phyloP scores from a whole-genome alignment of 352 stramenopile genomes.

The Achlya hypogyna region DNA sequence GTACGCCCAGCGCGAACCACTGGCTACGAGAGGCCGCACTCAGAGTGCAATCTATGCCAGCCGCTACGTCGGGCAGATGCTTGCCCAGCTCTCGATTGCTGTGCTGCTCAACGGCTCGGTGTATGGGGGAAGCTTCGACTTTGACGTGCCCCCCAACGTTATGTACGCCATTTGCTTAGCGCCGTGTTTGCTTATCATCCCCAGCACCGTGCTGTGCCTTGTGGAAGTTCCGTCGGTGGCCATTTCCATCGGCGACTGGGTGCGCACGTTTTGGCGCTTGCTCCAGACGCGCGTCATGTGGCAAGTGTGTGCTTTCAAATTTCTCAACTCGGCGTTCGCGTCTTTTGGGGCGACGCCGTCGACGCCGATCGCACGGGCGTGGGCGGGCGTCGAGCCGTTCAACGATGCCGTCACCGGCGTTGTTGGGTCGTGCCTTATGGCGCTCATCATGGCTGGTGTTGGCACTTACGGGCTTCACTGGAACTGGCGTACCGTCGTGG shows the following conservation, averaged over 20 bases:
- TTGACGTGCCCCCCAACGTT: conserved; percentile 36
- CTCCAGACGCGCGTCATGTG: conserved; percentile 58
- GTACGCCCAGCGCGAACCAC: conserved; percentile 32
- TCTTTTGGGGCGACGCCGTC: conserved; percentile 28
- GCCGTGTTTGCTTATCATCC: conserved; percentile 28
- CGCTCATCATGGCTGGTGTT: conserved; percentile 18
- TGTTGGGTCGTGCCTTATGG: conserved; percentile 53
- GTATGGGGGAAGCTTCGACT: conserved; percentile 43
- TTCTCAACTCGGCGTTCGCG: conserved; percentile 45
- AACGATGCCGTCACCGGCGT: conserved; percentile 34
- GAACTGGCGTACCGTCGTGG: conserved; percentile 24
- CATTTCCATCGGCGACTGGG: conserved; percentile 14
- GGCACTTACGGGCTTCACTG: conserved; percentile 14
- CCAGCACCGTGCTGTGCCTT: conserved; percentile 33
- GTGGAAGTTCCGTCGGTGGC: conserved; percentile 29
- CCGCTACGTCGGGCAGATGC: conserved; percentile 23
- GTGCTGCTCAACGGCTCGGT: conserved; percentile 49
- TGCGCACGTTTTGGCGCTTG: conserved; percentile 43
- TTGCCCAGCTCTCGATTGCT: neutral
- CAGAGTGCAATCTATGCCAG: conserved; percentile 37
- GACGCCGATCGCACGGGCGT: conserved; percentile 43
- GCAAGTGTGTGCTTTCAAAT: conserved; percentile 61
- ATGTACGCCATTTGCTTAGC: conserved; percentile 33
- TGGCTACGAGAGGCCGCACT: conserved; percentile 26
- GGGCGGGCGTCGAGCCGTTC: conserved; percentile 42